These are phyloP conservation scores for Fusarium transvaalense DNA, from an alignment of 2,329 filamentous ascomycete genomes.

Conservation along the genomic window DNA sequence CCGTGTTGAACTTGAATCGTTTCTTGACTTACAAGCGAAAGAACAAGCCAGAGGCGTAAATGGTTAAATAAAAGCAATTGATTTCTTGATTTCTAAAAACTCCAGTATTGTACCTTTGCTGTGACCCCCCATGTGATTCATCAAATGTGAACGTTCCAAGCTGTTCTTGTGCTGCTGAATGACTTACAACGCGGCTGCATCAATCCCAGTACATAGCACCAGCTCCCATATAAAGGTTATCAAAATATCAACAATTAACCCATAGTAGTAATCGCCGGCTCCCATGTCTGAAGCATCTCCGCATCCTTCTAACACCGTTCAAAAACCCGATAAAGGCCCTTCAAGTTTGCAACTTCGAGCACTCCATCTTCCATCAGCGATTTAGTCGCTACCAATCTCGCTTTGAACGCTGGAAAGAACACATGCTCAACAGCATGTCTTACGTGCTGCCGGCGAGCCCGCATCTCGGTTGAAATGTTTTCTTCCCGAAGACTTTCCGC, in stretches of 20 bases:
- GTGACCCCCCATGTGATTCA: neutral
- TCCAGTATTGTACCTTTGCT: neutral
- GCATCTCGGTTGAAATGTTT: constrained; percentile 63
- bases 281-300: constrained; percentile 5
- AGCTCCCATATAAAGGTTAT: neutral
- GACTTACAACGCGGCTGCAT: neutral
- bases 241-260: constrained; percentile 3
- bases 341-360: constrained; percentile 90
- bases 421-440: constrained; percentile 82
- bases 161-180: constrained; percentile 1
- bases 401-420: constrained; percentile 90
- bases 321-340: constrained; percentile 93
- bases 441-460: constrained; percentile 75
- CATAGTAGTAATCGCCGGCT: constrained; percentile 8
- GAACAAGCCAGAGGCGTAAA: constrained; percentile 58
- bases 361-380: constrained; percentile 79
- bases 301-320: constrained; percentile 78
- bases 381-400: constrained; percentile 84
- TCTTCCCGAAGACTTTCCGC: constrained; percentile 53
- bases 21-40: constrained; percentile 76
- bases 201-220: constrained; percentile 9
- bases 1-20: constrained; percentile 68
- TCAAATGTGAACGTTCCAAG: neutral
- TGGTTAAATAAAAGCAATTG: constrained; percentile 26
- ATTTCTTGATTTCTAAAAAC: constrained; percentile 9